Conservation (phyloP, 1,284 basidiomycete species). For the Microbotryomycetes sp. region DNA sequence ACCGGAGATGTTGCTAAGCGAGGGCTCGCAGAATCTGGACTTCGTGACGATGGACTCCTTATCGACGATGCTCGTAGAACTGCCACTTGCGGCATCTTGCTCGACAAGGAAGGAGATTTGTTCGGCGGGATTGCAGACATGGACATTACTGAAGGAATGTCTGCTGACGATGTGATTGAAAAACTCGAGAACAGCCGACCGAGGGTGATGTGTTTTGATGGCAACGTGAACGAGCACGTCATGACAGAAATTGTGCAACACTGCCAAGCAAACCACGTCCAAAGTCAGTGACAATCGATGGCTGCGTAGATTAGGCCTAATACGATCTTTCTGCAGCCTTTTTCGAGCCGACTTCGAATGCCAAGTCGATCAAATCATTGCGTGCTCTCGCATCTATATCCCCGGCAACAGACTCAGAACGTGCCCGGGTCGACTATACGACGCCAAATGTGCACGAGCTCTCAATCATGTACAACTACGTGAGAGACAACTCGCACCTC, state of each 20-base stretch:
- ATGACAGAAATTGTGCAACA: constrained; percentile 51
- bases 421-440: constrained; percentile 51
- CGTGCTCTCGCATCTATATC: constrained; percentile 51
- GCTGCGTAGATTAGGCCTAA: constrained; percentile 14
- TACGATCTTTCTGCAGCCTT: constrained; percentile 36
- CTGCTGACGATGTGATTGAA: constrained; percentile 48
- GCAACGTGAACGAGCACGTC: constrained; percentile 58
- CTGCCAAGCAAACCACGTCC: constrained; percentile 47
- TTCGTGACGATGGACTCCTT: constrained; percentile 75
- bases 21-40: constrained; percentile 55
- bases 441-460: constrained; percentile 78
- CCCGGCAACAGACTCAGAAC: constrained; percentile 26
- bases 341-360: constrained; percentile 73
- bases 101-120: constrained; percentile 65
- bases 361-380: constrained; percentile 65
- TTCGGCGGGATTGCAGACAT: constrained; percentile 86
- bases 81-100: constrained; percentile 75
- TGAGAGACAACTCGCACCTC: constrained; percentile 40
- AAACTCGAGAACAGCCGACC: constrained; percentile 49
- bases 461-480: constrained; percentile 53
- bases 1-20: constrained; percentile 65
- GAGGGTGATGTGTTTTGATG: constrained; percentile 67
- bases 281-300: constrained; percentile 47
- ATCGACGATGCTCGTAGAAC: constrained; percentile 46
- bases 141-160: constrained; percentile 57